Evolutionary conservation across 83 land plant species (phyloP).

Genomic region (Larix sibirica): DNA sequence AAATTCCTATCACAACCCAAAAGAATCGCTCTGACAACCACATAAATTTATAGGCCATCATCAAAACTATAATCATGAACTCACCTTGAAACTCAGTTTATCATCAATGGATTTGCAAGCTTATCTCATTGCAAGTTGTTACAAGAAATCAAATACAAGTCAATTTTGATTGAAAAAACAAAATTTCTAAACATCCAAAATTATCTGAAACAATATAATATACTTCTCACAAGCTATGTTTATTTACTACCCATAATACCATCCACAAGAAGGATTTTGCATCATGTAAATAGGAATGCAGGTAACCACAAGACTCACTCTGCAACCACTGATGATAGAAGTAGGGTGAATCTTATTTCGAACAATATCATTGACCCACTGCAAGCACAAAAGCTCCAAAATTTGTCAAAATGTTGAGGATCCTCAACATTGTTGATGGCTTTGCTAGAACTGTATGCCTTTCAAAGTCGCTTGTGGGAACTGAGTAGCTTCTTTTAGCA

Average conservation of each 20-base stretch:
- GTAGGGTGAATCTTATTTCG: conserved; percentile 97
- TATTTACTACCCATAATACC: background rate
- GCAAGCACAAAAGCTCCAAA: conserved; percentile 21
- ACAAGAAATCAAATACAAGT: conserved; percentile 2
- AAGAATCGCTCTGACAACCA: background rate
- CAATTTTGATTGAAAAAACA: background rate
- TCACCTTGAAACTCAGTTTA: conserved; percentile 83
- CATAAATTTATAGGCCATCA: background rate
- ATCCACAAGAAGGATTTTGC: background rate
- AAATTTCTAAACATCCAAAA: background rate
- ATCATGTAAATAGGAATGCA: background rate
- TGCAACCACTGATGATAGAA: conserved; percentile 97
- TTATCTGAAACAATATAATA: background rate
- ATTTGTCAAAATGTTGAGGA: too few species aligned
- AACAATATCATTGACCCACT: conserved; percentile 96
- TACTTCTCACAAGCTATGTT: background rate
- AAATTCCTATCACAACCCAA: too few species aligned
- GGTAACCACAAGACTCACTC: conserved; percentile 50
- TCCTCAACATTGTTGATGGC: too few species aligned
- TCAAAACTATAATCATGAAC: background rate
- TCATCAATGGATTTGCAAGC: conserved; percentile 97
- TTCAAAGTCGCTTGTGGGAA: too few species aligned
- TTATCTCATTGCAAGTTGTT: conserved; percentile 98
- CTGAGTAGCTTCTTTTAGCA: too few species aligned
- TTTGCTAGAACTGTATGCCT: too few species aligned